A percentile compares a stretch with the other conserved stretches of the same genome.
Evolutionary conservation across 768 basidiomycete species (phyloP).

Genomic region (Mycena vulgaris): DNA sequence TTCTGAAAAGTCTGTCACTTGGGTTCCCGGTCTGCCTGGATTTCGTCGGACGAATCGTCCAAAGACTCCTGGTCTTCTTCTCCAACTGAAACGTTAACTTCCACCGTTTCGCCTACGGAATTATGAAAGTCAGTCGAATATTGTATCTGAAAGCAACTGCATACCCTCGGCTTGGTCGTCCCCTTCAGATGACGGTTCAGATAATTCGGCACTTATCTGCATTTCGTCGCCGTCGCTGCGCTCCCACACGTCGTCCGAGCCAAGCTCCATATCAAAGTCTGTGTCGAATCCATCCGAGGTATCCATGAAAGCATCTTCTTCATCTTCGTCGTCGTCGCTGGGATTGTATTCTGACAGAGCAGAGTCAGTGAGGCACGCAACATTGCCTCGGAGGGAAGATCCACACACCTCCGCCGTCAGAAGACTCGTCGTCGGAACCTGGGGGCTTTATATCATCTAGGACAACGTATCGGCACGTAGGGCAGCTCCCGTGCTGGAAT

Average conservation of each 20-base stretch:
- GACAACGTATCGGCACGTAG: conserved; percentile 75
- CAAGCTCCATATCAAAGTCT: conserved; percentile 58
- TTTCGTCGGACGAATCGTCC: conserved; percentile 32
- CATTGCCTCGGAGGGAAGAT: not conserved
- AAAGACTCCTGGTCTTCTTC: conserved; percentile 15
- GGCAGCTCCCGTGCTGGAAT: conserved; percentile 78
- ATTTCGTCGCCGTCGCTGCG: conserved; percentile 44
- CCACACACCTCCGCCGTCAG: conserved; percentile 64
- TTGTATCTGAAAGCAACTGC: not conserved
- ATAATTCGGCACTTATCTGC: conserved; percentile 4
- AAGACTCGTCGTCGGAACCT: conserved; percentile 75
- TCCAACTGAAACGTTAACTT: conserved; percentile 24
- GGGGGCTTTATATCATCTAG: conserved; percentile 66
- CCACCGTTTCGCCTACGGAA: conserved; percentile 10
- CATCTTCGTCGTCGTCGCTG: conserved; percentile 66
- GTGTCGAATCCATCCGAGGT: conserved; percentile 56
- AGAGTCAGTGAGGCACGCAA: not conserved
- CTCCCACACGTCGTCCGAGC: conserved; percentile 34
- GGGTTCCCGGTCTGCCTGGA: conserved; percentile 33
- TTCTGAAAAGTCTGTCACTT: conserved; percentile 21
- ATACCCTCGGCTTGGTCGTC: conserved; percentile 38
- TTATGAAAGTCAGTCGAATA: not conserved
- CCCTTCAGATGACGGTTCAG: conserved; percentile 37
- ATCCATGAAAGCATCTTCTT: conserved; percentile 50
- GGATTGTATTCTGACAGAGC: conserved; percentile 66